Evolutionary conservation across 139 green algal genomes (phyloP), one percentile per base, ranked within the genome.

Genomic region (Tetradesmus lagerheimii): DNA sequence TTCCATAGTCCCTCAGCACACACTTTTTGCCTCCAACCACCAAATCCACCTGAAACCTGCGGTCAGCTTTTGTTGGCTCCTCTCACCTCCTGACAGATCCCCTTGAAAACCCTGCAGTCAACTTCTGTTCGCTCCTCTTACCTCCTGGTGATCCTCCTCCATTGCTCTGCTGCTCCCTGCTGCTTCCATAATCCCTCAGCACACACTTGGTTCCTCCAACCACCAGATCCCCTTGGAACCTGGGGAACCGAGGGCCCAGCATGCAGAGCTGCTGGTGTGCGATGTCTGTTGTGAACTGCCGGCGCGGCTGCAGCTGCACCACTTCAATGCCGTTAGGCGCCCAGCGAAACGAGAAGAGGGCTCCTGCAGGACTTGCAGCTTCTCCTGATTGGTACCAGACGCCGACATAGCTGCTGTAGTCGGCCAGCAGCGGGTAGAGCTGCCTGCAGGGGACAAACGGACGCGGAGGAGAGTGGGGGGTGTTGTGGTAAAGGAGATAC

Each of bases 311-410:
- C 31, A 89, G 85, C 31, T 84, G 71, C 31, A 84, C 71, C 1
- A 89, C 71, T 31, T 89, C 85, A 8, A 89, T 27, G 43, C 85
- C 71, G 45, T 18, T 29, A 4, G 39, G 23, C 1, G 85, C 71
- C 85, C 85, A 89, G n/a, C 85, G n/a, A 47, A 89, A 89, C 15
- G 85, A 83, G 43, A 57, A 89, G 11, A 89, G 45, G 34, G 45
- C 74, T 16, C 85, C 85, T 66, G 31, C 18, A 4, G 34, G 74
- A 3, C 53, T 43, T 38, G 16, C 57, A 4, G 71, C 62, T 20
- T 23, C 71, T 16, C 23, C 62, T 62, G 83, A 8, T 15, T 62
- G 27, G 14, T 80, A 64, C 83, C 83, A 88, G 2, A 88, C 64
- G 11, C 83, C 83, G n/a, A 88, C 71, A 4, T 39, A 64, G 14